These are phyloP conservation scores for Amanita subjunquillea DNA, from an alignment of 768 basidiomycete genomes.

Conservation along the genomic window DNA sequence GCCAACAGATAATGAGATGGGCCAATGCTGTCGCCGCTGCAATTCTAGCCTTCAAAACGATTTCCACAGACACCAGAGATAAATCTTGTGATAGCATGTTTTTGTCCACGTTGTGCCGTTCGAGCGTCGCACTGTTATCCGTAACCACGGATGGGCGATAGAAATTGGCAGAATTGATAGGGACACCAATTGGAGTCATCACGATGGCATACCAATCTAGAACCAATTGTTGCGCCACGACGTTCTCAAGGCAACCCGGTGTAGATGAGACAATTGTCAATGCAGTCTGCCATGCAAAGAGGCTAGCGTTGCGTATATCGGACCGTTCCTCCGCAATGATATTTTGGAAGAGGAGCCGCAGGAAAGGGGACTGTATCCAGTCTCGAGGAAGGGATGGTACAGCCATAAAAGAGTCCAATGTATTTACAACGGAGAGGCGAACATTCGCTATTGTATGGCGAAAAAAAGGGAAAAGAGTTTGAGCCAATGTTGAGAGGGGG, in stretches of 20 bases:
- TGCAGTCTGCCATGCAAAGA: conserved; percentile 66
- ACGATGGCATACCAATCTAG: conserved; percentile 80
- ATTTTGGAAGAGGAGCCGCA: conserved; percentile 88
- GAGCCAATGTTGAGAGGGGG: conserved; percentile 73
- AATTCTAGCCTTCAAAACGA: conserved; percentile 70
- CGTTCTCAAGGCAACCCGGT: conserved; percentile 38
- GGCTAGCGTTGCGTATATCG: conserved; percentile 71
- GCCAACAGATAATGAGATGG: conserved; percentile 58
- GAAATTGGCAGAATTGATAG: conserved; percentile 63
- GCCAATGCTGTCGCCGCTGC: conserved; percentile 74
- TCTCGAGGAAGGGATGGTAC: conserved; percentile 63
- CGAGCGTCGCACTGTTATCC: conserved; percentile 36
- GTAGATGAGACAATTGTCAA: conserved; percentile 40
- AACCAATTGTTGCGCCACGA: conserved; percentile 48
- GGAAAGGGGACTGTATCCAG: conserved; percentile 72
- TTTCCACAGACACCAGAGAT: conserved; percentile 67
- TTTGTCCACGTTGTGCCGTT: conserved; percentile 93
- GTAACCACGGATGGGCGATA: conserved; percentile 46
- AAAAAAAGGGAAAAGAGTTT: conserved; percentile 90
- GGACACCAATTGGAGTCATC: conserved; percentile 83
- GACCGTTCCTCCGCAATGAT: conserved; percentile 82
- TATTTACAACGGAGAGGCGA: conserved; percentile 85
- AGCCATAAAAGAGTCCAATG: conserved; percentile 77
- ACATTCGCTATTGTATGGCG: conserved; percentile 94
- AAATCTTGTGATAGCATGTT: conserved; percentile 89